phyloP scores from a whole-genome alignment of 352 stramenopile species.

The Globisporangium alternatum region DNA sequence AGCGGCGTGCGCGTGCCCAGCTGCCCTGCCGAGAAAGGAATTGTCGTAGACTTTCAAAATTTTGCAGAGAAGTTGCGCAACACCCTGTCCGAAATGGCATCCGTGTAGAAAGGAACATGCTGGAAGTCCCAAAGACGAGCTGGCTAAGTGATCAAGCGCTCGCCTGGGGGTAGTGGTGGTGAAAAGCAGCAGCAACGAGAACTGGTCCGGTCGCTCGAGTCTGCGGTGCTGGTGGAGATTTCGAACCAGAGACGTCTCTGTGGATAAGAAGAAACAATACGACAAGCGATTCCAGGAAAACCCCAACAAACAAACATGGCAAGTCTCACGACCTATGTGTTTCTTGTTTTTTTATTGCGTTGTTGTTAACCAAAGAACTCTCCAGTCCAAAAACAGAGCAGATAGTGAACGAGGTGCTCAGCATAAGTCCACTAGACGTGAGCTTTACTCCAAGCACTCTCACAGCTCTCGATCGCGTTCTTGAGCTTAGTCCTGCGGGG shows the following conservation, averaged over 20 bases:
- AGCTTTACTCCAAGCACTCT: background rate
- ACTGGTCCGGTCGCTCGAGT: no score
- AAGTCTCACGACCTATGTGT: background rate
- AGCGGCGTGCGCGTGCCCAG: constrained; percentile 75
- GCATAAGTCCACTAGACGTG: background rate
- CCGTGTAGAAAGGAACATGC: constrained; percentile 39
- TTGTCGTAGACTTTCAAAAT: constrained; percentile 65
- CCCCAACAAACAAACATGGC: background rate
- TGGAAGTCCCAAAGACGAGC: background rate
- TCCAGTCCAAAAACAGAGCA: background rate
- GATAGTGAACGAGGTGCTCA: background rate
- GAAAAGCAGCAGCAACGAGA: no score
- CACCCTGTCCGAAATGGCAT: constrained; percentile 86
- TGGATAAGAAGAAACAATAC: constrained; percentile 12
- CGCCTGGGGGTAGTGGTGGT: no score
- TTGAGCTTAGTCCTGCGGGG: constrained; percentile 31
- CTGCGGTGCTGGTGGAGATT: no score
- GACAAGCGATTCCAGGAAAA: constrained; percentile 4
- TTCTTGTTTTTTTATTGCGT: background rate
- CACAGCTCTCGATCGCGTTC: background rate
- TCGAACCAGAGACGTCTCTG: background rate
- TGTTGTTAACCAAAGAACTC: constrained; percentile 2
- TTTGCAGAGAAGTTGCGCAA: constrained; percentile 84
- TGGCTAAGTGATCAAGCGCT: no score
- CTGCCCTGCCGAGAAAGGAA: constrained; percentile 67